A percentile compares a stretch with the other conserved stretches of the same genome.
Evolutionary conservation across 768 basidiomycete genomes (phyloP).

Genomic region (Tephrocybe sp.): DNA sequence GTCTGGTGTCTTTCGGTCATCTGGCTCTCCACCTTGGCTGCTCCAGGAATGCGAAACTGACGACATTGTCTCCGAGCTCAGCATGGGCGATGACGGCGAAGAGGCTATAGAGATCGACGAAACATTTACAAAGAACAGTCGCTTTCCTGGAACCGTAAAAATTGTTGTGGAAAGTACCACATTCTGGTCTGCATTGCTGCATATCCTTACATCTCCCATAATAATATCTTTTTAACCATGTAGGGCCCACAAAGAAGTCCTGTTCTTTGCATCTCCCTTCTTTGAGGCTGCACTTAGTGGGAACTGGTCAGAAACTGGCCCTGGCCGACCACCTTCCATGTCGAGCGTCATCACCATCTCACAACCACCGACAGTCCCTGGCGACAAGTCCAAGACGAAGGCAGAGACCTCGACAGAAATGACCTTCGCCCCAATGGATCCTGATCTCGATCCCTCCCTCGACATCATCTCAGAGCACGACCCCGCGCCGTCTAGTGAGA

Average conservation of each 20-base stretch:
- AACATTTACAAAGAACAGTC: constrained; percentile 65
- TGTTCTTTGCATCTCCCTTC: constrained; percentile 93
- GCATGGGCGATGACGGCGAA: constrained; percentile 61
- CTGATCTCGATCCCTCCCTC: constrained; percentile 42
- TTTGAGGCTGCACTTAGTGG: constrained; percentile 90
- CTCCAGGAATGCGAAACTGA: constrained; percentile 73
- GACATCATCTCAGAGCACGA: constrained; percentile 39
- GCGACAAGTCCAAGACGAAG: constrained; percentile 35
- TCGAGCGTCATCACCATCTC: constrained; percentile 85
- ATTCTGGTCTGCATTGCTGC: constrained; percentile 68
- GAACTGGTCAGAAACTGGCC: constrained; percentile 80
- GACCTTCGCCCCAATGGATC: constrained; percentile 57
- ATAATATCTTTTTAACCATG: constrained; percentile 6
- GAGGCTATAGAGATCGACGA: constrained; percentile 78
- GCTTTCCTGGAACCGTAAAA: constrained; percentile 85
- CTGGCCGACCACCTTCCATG: constrained; percentile 69
- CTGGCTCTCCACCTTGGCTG: constrained; percentile 78
- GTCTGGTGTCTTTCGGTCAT: constrained; percentile 77
- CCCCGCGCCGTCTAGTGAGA: constrained; percentile 29
- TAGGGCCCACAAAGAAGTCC: constrained; percentile 90
- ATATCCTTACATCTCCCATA: neutral
- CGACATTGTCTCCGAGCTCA: constrained; percentile 66
- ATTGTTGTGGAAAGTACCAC: constrained; percentile 86
- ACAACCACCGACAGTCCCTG: constrained; percentile 62
- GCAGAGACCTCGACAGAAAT: constrained; percentile 48